Conservation (phyloP, 148 eudicot genomes). For the Simmondsia chinensis region DNA sequence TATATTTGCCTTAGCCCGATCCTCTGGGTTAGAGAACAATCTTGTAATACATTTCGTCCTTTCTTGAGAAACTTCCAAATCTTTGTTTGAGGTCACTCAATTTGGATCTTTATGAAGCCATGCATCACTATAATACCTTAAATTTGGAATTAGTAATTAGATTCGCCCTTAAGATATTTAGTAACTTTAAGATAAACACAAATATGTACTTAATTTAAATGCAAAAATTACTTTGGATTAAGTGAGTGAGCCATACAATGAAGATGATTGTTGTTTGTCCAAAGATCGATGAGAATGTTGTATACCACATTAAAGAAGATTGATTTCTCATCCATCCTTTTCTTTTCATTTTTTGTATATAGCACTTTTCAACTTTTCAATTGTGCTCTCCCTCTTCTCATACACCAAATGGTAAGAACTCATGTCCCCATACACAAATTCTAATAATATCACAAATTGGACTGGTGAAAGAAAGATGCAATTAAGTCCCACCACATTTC, state of each 20-base stretch:
- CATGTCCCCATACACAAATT: neutral
- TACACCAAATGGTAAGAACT: conserved; percentile 14
- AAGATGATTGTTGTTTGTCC: conserved; percentile 12
- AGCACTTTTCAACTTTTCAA: conserved; percentile 1
- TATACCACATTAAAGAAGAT: conserved; percentile 8
- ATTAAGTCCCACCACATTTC: conserved; percentile 17
- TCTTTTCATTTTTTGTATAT: neutral
- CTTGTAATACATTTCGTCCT: conserved; percentile 8
- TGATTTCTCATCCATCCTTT: neutral
- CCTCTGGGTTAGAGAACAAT: neutral
- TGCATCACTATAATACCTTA: conserved; percentile 2
- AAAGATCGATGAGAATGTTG: conserved; percentile 2
- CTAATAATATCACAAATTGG: conserved; percentile 10
- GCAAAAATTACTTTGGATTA: conserved; percentile 13
- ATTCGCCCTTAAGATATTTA: neutral
- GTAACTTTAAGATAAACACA: neutral
- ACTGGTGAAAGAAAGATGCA: neutral
- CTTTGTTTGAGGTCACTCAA: neutral
- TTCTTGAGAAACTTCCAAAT: conserved; percentile 1
- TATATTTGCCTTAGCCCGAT: too few species aligned
- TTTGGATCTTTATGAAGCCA: neutral
- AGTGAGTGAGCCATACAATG: conserved; percentile 20
- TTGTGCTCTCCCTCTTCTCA: conserved; percentile 14
- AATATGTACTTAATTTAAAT: neutral
- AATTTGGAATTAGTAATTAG: neutral